Conservation (phyloP, 768 basidiomycete genomes). For the Calocybe indica region DNA sequence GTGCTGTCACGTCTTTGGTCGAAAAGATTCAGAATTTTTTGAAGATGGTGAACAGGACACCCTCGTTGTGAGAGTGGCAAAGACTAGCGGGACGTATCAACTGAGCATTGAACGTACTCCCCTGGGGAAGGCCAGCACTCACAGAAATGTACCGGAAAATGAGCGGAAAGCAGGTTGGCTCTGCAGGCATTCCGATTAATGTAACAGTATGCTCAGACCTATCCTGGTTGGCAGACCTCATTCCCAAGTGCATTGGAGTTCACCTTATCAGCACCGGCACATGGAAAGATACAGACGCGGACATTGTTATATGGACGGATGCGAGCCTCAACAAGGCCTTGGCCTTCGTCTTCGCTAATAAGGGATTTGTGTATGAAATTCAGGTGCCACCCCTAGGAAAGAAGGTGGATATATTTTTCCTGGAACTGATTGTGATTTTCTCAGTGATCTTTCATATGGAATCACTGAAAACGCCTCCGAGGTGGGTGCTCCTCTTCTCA, state of each 20-base stretch:
- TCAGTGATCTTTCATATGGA: constrained; percentile 5
- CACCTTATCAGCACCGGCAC: background rate
- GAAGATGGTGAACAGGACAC: background rate
- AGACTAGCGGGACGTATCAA: constrained; percentile 24
- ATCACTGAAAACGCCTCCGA: constrained; percentile 4
- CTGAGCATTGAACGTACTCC: constrained; percentile 24
- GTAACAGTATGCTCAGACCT: background rate
- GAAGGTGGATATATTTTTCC: constrained; percentile 1
- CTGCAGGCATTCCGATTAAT: background rate
- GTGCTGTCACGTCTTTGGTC: constrained; percentile 11
- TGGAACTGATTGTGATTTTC: constrained; percentile 2
- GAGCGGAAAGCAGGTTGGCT: background rate
- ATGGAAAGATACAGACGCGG: background rate
- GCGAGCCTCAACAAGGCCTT: background rate
- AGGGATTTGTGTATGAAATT: background rate
- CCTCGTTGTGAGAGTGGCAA: constrained; percentile 20
- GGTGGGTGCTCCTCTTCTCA: constrained; percentile 8
- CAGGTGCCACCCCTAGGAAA: background rate
- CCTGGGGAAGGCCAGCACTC: constrained; percentile 8
- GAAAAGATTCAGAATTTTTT: background rate
- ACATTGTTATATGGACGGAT: constrained; percentile 1
- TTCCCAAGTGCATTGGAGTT: background rate
- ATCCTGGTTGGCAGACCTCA: background rate
- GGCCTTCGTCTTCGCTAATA: background rate
- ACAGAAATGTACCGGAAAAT: constrained; percentile 13